phyloP scores from a whole-genome alignment of 2,329 filamentous ascomycete genomes.

The Apiospora hydei region DNA sequence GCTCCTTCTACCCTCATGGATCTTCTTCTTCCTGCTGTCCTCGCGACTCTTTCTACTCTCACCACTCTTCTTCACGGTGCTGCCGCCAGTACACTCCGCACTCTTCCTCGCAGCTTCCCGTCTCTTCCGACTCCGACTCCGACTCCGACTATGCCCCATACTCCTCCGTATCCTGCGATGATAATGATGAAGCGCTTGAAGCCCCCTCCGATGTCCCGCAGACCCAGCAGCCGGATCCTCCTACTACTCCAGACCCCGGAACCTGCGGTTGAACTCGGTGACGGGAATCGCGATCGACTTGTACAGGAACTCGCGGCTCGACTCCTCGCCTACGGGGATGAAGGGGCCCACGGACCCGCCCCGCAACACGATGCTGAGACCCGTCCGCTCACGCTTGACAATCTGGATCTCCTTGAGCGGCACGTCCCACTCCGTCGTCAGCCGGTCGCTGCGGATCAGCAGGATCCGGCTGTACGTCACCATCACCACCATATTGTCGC shows the following conservation, averaged over 20 bases:
- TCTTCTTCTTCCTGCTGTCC: background rate
- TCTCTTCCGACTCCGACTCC: background rate
- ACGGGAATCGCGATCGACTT: slow-evolving; percentile 71
- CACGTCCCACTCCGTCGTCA: slow-evolving; percentile 95
- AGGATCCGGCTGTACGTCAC: slow-evolving; percentile 88
- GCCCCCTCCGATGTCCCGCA: background rate
- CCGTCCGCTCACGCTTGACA: slow-evolving; percentile 95
- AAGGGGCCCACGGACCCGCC: slow-evolving; percentile 95
- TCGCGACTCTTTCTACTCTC: background rate
- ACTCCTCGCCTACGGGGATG: slow-evolving; percentile 91
- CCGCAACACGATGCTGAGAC: slow-evolving; percentile 85
- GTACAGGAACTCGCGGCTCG: slow-evolving; percentile 69
- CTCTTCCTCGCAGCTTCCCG: background rate
- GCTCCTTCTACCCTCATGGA: background rate
- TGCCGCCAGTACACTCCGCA: background rate
- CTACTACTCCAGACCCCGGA: slow-evolving; percentile 53
- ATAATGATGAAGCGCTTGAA: background rate
- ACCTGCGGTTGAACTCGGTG: slow-evolving; percentile 71
- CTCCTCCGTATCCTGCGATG: background rate
- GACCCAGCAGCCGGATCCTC: background rate
- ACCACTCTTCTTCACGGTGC: background rate
- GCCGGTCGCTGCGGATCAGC: slow-evolving; percentile 84
- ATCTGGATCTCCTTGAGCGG: slow-evolving; percentile 95
- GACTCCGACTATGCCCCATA: background rate
- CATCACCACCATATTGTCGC: slow-evolving; percentile 88